phyloP scores from a whole-genome alignment of 2,329 filamentous ascomycete genomes.

The Zalaria obscura region DNA sequence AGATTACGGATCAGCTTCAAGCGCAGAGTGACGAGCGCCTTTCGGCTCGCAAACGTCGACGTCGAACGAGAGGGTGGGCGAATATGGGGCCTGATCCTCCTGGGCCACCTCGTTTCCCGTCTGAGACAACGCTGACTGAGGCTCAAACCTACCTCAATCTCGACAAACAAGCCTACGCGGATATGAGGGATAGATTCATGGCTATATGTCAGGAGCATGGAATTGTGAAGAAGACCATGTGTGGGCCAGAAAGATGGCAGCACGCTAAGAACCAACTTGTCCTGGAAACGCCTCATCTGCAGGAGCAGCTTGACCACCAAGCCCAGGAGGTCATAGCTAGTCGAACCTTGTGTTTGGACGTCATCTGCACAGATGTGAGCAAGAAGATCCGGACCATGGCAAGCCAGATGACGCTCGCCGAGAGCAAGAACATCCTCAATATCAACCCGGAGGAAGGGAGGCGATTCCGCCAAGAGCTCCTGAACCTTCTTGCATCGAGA shows the following conservation, averaged over 20 bases:
- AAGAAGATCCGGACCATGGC: conserved; percentile 59
- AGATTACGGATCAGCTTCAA: conserved; percentile 10
- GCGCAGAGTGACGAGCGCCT: conserved; percentile 45
- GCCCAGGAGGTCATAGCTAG: conserved; percentile 43
- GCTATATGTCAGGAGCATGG: conserved; percentile 52
- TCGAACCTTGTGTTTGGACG: conserved; percentile 58
- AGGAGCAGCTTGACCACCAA: conserved; percentile 43
- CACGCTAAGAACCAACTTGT: conserved; percentile 54
- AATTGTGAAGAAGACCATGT: conserved; percentile 62
- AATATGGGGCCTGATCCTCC: conserved; percentile 54
- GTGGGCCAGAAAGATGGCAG: conserved; percentile 61
- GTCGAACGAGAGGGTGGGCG: conserved; percentile 53
- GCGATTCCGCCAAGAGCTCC: conserved; percentile 50
- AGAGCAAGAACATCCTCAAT: conserved; percentile 58
- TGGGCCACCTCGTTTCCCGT: conserved; percentile 60
- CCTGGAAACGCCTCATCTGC: conserved; percentile 48
- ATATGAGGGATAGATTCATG: conserved; percentile 53
- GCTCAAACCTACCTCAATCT: conserved; percentile 56
- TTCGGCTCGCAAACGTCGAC: conserved; percentile 50
- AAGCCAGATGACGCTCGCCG: conserved; percentile 54
- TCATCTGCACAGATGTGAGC: conserved; percentile 69
- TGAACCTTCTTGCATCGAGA: conserved; percentile 48
- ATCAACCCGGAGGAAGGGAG: conserved; percentile 56
- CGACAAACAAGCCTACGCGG: conserved; percentile 47
- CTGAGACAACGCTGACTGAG: conserved; percentile 70